phyloP scores from a whole-genome alignment of 2,329 filamentous ascomycete genomes.

The Elsinoe arachidis region DNA sequence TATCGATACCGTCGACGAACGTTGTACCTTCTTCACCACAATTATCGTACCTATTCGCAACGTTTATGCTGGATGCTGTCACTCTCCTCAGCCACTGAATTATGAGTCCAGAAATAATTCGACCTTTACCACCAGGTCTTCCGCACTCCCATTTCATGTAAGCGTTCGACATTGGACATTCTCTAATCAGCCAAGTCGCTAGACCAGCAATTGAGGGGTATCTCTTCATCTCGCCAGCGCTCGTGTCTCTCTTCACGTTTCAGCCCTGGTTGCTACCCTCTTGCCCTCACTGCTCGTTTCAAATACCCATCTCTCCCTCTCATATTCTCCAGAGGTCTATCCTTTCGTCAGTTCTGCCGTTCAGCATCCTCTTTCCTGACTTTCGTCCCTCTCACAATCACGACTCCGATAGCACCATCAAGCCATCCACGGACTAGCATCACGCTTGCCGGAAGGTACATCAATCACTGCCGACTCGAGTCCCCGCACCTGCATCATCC shows the following conservation, averaged over 20 bases:
- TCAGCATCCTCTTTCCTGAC: not conserved
- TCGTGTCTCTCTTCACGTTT: not conserved
- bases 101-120: not conserved
- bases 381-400: not conserved
- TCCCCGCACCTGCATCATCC: conserved; percentile 10
- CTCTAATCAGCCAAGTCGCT: not conserved
- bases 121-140: not conserved
- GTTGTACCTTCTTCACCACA: not conserved
- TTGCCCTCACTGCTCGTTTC: not conserved
- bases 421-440: not conserved
- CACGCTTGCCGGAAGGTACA: conserved; percentile 3
- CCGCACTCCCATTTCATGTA: not conserved
- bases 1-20: not conserved
- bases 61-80: conserved; percentile 4
- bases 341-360: not conserved
- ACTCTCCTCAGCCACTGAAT: conserved; percentile 3
- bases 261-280: not conserved
- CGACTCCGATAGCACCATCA: not conserved
- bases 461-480: conserved; percentile 8
- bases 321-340: not conserved
- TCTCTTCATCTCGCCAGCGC: not conserved
- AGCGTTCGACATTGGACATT: not conserved
- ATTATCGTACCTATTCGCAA: not conserved
- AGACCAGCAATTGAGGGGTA: not conserved
- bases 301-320: not conserved